Evolutionary conservation across 495 filamentous ascomycete genomes (phyloP).

Genomic region (Podospora fimiseda): DNA sequence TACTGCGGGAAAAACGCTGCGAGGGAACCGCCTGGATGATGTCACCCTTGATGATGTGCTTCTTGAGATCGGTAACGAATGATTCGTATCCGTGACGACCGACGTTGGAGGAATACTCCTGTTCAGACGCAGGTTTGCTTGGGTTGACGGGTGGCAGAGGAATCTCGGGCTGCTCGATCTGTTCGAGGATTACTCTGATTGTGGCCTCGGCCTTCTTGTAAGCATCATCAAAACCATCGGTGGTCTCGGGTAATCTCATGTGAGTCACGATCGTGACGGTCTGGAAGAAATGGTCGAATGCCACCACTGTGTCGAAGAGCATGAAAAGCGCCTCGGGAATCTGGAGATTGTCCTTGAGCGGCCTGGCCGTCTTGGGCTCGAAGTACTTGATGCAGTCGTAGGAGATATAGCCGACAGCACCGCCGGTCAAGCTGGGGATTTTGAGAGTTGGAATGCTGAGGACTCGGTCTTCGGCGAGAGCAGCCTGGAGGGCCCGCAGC

Average conservation of each 20-base stretch:
- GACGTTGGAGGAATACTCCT: conserved; percentile 80
- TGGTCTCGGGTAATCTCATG: conserved; percentile 53
- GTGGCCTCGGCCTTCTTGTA: conserved; percentile 60
- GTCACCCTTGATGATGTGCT: conserved; percentile 83
- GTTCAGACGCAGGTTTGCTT: conserved; percentile 60
- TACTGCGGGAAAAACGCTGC: conserved; percentile 84
- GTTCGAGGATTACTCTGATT: conserved; percentile 59
- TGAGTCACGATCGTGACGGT: conserved; percentile 90
- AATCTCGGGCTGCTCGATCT: conserved; percentile 63
- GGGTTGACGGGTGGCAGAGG: conserved; percentile 71
- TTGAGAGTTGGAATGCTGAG: conserved; percentile 70
- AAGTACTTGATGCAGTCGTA: conserved; percentile 98
- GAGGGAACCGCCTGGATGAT: conserved; percentile 97
- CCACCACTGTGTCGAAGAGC: conserved; percentile 92
- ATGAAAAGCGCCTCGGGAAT: conserved; percentile 95
- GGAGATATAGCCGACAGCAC: conserved; percentile 91
- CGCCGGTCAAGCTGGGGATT: conserved; percentile 80
- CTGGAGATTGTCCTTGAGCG: conserved; percentile 77
- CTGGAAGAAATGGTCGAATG: conserved; percentile 92
- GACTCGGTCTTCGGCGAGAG: conserved; percentile 70
- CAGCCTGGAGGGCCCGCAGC: conserved; percentile 68
- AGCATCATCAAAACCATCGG: conserved; percentile 37
- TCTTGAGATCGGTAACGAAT: conserved; percentile 74
- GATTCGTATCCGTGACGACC: conserved; percentile 79
- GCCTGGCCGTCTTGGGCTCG: conserved; percentile 82